phyloP scores from a whole-genome alignment of 768 basidiomycete genomes.

The Tylopilus rubrobrunneus region DNA sequence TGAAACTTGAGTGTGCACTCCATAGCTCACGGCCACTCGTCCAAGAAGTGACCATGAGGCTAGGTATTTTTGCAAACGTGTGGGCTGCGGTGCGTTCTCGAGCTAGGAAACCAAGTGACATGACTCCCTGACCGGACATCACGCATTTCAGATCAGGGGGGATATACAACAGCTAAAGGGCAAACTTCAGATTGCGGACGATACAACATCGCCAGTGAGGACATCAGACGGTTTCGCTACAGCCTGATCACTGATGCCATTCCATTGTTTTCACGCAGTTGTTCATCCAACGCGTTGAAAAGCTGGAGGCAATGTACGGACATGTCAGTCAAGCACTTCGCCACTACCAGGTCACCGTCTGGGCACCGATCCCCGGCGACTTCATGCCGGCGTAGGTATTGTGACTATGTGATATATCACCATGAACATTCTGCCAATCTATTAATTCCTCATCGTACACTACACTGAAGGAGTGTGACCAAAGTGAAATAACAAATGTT shows the following conservation, averaged over 20 bases:
- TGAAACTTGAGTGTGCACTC: constrained; percentile 8
- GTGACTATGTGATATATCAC: too few relatives aligned
- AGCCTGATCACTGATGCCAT: background rate
- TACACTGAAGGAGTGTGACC: too few relatives aligned
- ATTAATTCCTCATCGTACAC: too few relatives aligned
- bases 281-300: constrained; percentile 13
- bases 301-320: constrained; percentile 16
- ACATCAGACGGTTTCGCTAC: background rate
- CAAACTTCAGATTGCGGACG: constrained; percentile 6
- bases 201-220: constrained; percentile 14
- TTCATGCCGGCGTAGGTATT: background rate
- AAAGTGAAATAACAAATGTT: too few relatives aligned
- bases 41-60: constrained; percentile 15
- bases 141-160: constrained; percentile 14
- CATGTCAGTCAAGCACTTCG: constrained; percentile 20
- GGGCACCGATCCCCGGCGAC: background rate
- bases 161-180: constrained; percentile 12
- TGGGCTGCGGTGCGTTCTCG: constrained; percentile 18
- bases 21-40: constrained; percentile 11
- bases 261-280: constrained; percentile 1
- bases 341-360: constrained; percentile 19
- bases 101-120: background rate
- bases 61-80: constrained; percentile 17
- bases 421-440: too few relatives aligned
- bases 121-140: background rate